Base-by-base conservation (phyloP, 192 early-diverging fungal species). In the Coemansia sp. region DNA sequence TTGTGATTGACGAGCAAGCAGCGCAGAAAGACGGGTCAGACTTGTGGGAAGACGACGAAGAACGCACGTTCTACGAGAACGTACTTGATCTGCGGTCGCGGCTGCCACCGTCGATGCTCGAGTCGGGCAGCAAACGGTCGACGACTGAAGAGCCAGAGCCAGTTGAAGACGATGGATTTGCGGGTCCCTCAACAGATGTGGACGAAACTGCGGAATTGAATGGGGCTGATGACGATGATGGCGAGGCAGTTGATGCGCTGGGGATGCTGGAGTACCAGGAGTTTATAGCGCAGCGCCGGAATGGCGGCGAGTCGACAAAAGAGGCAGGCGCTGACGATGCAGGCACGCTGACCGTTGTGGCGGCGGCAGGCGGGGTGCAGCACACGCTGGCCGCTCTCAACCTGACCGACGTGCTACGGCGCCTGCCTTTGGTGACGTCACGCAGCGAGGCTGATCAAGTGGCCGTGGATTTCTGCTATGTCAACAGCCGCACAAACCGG, bases 31-130 rank as follows among this genome's bases (percentile, higher is more conserved):
- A 48, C 47, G 56, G 49, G 40, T 12, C 46, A 37, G 63, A 55
- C 22, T 71, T 88, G 19, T 99, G 96, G 92, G 95, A 98, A 66
- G 94, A 97, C 67, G 94, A 98, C 22, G 96, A 98, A 42, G 87
- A 89, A 22, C 85, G 88, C 47, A 75, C 82, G 48, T 97, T 99
- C 72, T 99, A 98, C 67, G 93, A 97, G 65, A 82, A 87, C 31
- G 60, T 98, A 4, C 69, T 91, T 34, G 90, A 97, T 66, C 78
- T 99, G 31, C 76, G 84, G 57, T 82, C 87, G 9, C 71, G 87
- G 11, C 90, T 99, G 10, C 98, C 98, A 14, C 87, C 85, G 15
- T 82, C 94, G 14, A 85, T 99, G 60, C 82, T 99, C 9, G 88
- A 85, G 37, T 31, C 56, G 2, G 57, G 56, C 5, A 48, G 60